Base-by-base conservation (phyloP, 2,329 filamentous ascomycete species). In the Xylariaceae sp. region DNA sequence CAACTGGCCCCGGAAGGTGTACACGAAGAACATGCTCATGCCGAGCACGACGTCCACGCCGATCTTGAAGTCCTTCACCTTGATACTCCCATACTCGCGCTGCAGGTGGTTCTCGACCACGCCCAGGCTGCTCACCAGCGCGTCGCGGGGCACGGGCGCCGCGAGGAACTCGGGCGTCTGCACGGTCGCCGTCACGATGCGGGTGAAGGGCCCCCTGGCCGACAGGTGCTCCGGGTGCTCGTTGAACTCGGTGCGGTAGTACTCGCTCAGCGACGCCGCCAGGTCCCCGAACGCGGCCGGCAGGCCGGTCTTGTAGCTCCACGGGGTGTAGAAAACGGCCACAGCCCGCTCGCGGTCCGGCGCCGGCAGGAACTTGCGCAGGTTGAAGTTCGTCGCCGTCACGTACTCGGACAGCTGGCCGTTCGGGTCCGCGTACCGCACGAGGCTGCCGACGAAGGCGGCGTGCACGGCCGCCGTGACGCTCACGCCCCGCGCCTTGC, bases 11-110 rank as follows among this genome's bases (percentile, higher is more conserved):
- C 38, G 37, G 32, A 50, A 48, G 1, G 46, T 52, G 25, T 49
- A 52, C 3, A 49, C 31, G 30, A 51, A 46, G 28, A 47, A 44
- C 40, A 49, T 46, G 17, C 42, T 50, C 43, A 48, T 49, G 23
- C 49, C 49, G 25, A 49, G 31, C 2, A 51, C 43, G 9, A 53
- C 39, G 24, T 52, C 49, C 3, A 47, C 40, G 4, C 46, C 44
- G 2, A 53, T 30, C 15, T 43, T 44, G 19, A 52, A 5, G 23
- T 47, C 40, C 21, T 34, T 36, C 27, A 47, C 39, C 32, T 40
- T 40, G 27, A 47, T 39, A 17, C 24, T 41, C 3, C 45, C 45
- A 18, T 44, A 47, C 21, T 45, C 43, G 5, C 39, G 40, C n/a
- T 43, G 33, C 8, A 45, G 5, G 19, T 45, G 35, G 10, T 35